Evolutionary conservation across 1,284 basidiomycete species (phyloP), one percentile per base, ranked within the genome.

Genomic region (Ustilago cynodontis): DNA sequence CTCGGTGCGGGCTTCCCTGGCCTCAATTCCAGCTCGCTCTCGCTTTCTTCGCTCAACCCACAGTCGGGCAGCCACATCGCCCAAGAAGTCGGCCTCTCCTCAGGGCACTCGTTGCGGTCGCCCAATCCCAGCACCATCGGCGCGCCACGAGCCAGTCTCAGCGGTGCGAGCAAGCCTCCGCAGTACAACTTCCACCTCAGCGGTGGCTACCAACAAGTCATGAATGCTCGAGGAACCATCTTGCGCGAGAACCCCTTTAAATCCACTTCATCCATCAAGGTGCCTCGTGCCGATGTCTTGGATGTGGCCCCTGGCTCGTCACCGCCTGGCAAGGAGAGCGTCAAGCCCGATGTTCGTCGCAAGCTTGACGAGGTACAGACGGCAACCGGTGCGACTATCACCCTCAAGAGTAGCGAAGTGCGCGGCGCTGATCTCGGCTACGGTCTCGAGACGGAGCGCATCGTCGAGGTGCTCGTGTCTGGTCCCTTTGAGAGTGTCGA

Each of bases 291-390:
- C 33, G 95, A 98, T 85, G 92, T 98, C 67, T 90, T 98, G 29
- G 81, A 80, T 10, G 41, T 66, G 8, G 59, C 66, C 16, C 61
- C 57, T 16, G 70, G 66, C 43, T 47, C 72, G 24, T 68, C 68
- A 9, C 62, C 77, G 2, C 71, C 71, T 1, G 66, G 57, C 8
- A 60, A 61, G 39, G 71, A 93, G n/a, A 88, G 90, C 18, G 90
- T 98, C 83, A 97, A 96, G 87, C 88, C 91, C 6, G 93, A 95
- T 82, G 93, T 98, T 67, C 91, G 93, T 62, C 90, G 90, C 65
- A 91, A 92, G 70, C 90, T 99, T 29, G 95, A 98, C 84, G 94
- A 95, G 82, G 94, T 98, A 81, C 94, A 94, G 26, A 91, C 91
- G 1, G 91, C 93, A 82, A 95, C 94, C 9, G 89, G 91, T 65